A percentile compares a stretch with the other conserved stretches of the same genome.
Conservation (phyloP, 2,329 filamentous ascomycete genomes). For the Verticillium dahliae region DNA sequence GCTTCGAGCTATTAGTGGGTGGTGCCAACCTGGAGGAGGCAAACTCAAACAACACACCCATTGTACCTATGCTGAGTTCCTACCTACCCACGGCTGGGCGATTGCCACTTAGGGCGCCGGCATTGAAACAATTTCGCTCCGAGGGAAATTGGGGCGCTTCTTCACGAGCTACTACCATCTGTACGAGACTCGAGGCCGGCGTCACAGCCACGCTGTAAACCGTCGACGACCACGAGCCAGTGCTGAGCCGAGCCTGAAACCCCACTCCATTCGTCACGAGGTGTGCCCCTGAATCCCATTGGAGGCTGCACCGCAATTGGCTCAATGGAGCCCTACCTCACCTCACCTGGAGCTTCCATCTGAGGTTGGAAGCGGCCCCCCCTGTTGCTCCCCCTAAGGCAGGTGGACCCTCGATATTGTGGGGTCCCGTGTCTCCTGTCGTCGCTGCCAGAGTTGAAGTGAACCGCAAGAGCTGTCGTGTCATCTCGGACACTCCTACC, state of each 20-base stretch:
- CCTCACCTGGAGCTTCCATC: neutral
- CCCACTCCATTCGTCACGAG: neutral
- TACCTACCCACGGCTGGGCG: neutral
- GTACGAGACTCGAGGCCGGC: neutral
- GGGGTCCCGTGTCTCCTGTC: neutral
- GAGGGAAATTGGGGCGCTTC: neutral
- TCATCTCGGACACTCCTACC: neutral
- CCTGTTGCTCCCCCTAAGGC: neutral
- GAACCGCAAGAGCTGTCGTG: neutral
- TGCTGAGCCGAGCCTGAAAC: neutral
- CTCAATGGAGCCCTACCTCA: neutral
- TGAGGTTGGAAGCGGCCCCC: neutral
- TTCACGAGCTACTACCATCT: neutral
- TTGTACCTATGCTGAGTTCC: neutral
- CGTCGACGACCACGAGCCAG: neutral
- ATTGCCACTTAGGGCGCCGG: neutral
- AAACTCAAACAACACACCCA: neutral
- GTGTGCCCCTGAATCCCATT: neutral
- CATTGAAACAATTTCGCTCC: neutral
- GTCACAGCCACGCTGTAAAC: neutral
- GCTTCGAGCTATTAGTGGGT: neutral
- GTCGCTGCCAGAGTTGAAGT: neutral
- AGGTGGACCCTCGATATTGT: neutral
- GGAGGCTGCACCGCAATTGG: neutral
- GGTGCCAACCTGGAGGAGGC: neutral